phyloP scores from a whole-genome alignment of 257 asterid genomes.

The Gentiana straminea region DNA sequence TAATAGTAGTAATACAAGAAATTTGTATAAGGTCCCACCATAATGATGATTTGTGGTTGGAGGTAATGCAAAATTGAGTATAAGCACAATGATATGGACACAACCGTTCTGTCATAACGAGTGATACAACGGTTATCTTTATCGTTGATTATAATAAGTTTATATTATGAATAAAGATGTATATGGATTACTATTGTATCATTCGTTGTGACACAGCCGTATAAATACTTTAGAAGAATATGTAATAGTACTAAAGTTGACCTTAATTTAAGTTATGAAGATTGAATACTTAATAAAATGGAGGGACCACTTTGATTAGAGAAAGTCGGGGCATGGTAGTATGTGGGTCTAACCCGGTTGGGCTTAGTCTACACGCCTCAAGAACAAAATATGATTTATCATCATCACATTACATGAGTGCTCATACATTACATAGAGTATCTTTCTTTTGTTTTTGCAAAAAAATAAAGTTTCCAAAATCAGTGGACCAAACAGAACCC shows the following conservation, averaged over 20 bases:
- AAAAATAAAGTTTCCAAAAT: background rate
- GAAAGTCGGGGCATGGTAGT: background rate
- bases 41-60: slow-evolving; percentile 33
- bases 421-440: background rate
- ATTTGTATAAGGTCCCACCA: too few species aligned
- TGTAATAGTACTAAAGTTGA: background rate
- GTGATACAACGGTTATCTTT: too few species aligned
- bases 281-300: background rate
- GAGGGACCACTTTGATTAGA: slow-evolving; percentile 2
- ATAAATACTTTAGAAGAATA: background rate
- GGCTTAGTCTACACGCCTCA: background rate
- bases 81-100: background rate
- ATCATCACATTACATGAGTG: background rate
- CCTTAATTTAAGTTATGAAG: too few species aligned
- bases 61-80: slow-evolving; percentile 7
- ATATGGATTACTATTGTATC: too few species aligned
- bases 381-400: too few species aligned
- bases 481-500: too few species aligned
- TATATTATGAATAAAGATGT: too few species aligned
- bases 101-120: too few species aligned
- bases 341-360: slow-evolving; percentile 9
- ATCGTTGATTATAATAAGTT: too few species aligned
- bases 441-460: background rate
- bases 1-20: slow-evolving; percentile 8
- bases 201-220: too few species aligned